A percentile compares a stretch with the other conserved stretches of the same genome.
Conservation (phyloP, 1,284 basidiomycete genomes). For the Ganoderma boninense region DNA sequence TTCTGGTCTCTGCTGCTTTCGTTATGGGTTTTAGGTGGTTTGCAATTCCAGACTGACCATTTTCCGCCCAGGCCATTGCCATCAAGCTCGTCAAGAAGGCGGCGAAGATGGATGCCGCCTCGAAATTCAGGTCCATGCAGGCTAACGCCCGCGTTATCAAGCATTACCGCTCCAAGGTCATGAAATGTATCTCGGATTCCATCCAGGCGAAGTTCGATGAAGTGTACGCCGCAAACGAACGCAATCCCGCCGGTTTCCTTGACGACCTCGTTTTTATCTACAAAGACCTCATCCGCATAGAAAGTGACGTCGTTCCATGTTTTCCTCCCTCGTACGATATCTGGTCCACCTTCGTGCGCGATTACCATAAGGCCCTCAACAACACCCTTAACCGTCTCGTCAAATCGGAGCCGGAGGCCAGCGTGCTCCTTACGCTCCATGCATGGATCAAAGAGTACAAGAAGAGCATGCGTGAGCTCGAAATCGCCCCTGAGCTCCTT, state of each 20-base stretch:
- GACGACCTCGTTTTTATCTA: conserved; percentile 91
- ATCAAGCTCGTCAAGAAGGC: conserved; percentile 95
- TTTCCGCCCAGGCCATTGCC: conserved; percentile 75
- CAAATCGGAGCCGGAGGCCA: conserved; percentile 85
- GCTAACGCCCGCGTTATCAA: conserved; percentile 95
- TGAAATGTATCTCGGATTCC: conserved; percentile 82
- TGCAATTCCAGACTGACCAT: conserved; percentile 8
- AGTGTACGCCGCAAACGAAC: conserved; percentile 69
- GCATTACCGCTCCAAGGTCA: conserved; percentile 93
- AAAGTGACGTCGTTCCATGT: conserved; percentile 87
- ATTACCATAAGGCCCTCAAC: conserved; percentile 94
- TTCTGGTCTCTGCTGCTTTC: no score
- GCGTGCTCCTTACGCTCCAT: conserved; percentile 85
- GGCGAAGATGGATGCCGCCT: conserved; percentile 87
- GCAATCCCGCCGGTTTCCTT: conserved; percentile 79
- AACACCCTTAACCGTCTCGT: conserved; percentile 78
- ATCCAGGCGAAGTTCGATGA: conserved; percentile 81
- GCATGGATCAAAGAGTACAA: conserved; percentile 97
- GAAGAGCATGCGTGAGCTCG: conserved; percentile 93
- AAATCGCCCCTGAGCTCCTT: conserved; percentile 83
- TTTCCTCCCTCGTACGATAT: conserved; percentile 96
- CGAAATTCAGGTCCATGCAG: conserved; percentile 91
- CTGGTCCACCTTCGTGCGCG: conserved; percentile 83
- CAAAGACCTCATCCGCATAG: conserved; percentile 92
- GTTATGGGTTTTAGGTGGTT: neutral